Conservation (phyloP, 2,329 filamentous ascomycete genomes). For the Sarocladiaceae sp. region DNA sequence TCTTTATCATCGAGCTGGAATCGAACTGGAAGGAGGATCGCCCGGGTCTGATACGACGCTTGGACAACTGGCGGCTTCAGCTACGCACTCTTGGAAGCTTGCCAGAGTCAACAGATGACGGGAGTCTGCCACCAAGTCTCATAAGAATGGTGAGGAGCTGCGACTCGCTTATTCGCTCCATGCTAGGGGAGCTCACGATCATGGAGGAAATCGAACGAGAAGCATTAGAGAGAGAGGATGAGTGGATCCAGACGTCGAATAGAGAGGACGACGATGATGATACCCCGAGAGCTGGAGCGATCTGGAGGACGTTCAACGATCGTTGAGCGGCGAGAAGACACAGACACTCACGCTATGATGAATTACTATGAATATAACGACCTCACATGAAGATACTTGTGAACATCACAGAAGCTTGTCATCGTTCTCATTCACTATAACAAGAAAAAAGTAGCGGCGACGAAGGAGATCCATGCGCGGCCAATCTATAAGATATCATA, state of each 20-base stretch:
- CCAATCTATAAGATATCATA: slow-evolving; percentile 9
- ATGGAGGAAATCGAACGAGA: slow-evolving; percentile 61
- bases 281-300: slow-evolving; percentile 38
- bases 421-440: slow-evolving; percentile 3
- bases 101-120: slow-evolving; percentile 17
- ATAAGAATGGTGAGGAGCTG: slow-evolving; percentile 44
- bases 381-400: not conserved
- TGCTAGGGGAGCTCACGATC: slow-evolving; percentile 57
- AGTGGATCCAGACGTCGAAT: slow-evolving; percentile 55
- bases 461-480: not conserved
- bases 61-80: slow-evolving; percentile 50
- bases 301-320: slow-evolving; percentile 35
- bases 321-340: not conserved
- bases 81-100: slow-evolving; percentile 40
- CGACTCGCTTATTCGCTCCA: slow-evolving; percentile 46
- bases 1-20: slow-evolving; percentile 54
- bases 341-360: not conserved
- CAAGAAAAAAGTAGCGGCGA: slow-evolving; percentile 1
- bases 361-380: no score
- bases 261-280: slow-evolving; percentile 33
- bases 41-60: slow-evolving; percentile 43
- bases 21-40: slow-evolving; percentile 56
- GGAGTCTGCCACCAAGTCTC: slow-evolving; percentile 32
- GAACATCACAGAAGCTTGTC: not conserved
- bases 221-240: slow-evolving; percentile 50